Evolutionary conservation across 805 yeast species (phyloP), one percentile per base, ranked within the genome.

Genomic region (Sugiyamaella lignohabitans): DNA sequence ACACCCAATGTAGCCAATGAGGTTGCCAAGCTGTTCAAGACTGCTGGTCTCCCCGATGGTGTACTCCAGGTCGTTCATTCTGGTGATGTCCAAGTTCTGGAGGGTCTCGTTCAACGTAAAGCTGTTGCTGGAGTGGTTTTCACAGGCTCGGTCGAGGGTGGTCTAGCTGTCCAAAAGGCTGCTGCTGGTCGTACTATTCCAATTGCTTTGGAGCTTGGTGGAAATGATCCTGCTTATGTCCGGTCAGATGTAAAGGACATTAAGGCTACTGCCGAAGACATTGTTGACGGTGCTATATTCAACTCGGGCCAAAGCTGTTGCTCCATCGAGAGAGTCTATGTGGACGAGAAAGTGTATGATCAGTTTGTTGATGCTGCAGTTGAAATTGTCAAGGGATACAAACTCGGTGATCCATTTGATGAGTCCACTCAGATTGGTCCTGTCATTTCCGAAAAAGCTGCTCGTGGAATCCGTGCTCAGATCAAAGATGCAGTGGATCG

Each of bases 221-320:
- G 95, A 65, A 87, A 87, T 67, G 86, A 93, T 51, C 89, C 95
- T 63, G 85, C 84, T 64, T 83, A 86, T 59, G 84, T 87, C 43
- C 81, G 86, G 59, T 74, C 77, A 51, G 95, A 86, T 62, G 83
- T 78, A 35, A 85, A 84, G 46, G 79, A 84, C 60, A 34, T 24
- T 14, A 29, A 42, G 27, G 71, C 72, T 47, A 79, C 93, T 46
- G 82, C 87, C 42, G 75, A 76, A 58, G 75, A 75, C 63, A 74
- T 85, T 54, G 75, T 85, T 50, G 71, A 75, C 43, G 95, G 95
- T 69, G 85, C 87, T 55, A 80, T 81, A 71, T 84, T 75, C 75
- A 87, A 87, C 71, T 81, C 94, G 48, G 96, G 96, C 71, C 95
- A 87, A 70, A 89, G 85, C 50, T 87, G 96, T 71, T 84, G 91